Evolutionary conservation across 2,329 filamentous ascomycete species (phyloP), one percentile per base, ranked within the genome.

Genomic region (Ophiosphaerella korrae): DNA sequence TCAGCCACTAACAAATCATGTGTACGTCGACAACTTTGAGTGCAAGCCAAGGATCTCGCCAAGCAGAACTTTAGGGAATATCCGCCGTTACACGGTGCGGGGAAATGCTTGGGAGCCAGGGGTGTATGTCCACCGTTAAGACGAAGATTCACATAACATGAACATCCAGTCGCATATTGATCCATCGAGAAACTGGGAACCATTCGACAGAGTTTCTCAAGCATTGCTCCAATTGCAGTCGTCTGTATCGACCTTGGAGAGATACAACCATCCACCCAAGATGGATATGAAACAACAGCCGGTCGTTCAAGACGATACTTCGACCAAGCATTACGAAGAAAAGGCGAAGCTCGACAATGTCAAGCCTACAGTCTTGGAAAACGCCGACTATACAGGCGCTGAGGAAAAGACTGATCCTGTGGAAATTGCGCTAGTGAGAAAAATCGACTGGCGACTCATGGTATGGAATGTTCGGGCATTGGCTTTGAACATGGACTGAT

Each of bases 381-480:
- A 57, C 33, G 64, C 42, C 2, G 68, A 72, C 24, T 70, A 67
- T 26, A 62, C 69, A 1, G 68, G 69, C 6, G 67, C 66, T 11
- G 58, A 66, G 29, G 62, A 59, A 24, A 72, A 72, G 57, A 66
- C 66, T 9, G 64, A 68, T 51, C 66, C 66, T 0, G 59, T 37
- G 16, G 69, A 72, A 48, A 71, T 72, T 44, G 60, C 53, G 36
- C 60, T 72, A 7, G 70, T 72, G 31, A 53, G 62, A 45, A 71
- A 71, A 45, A 59, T 72, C 11, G 70, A 72, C 42, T 61, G 57
- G 55, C 55, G 66, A 33, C 54, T 72, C 6, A 71, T 71, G 62
- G 65, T 67, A 53, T 12, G 50, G 37, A 13, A 9, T 16, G 3
- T 14, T 34, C 1, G 9, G 12, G 13, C 12, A 3, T 31, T 7